These are phyloP conservation scores for Ceratocystis diversiconidia DNA, from an alignment of 2,329 filamentous ascomycete genomes.

Conservation along the genomic window DNA sequence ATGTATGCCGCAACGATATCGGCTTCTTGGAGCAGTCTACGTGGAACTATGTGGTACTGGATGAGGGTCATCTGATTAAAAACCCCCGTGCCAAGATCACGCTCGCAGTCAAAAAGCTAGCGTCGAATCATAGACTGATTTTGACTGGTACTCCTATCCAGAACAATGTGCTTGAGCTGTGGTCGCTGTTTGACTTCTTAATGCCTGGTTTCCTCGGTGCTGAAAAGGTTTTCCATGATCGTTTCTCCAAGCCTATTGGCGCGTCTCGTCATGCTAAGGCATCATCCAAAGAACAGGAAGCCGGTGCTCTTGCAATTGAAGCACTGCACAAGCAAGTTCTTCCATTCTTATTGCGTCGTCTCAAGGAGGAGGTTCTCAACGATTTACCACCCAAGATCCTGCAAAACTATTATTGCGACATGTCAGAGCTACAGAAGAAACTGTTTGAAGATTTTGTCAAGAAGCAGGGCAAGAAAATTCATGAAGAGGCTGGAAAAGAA, in stretches of 20 bases:
- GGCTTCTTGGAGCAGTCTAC: constrained; percentile 68
- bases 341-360: constrained; percentile 83
- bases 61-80: constrained; percentile 97
- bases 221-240: constrained; percentile 86
- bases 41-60: constrained; percentile 96
- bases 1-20: constrained; percentile 93
- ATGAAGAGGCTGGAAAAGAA: constrained; percentile 65
- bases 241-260: constrained; percentile 88
- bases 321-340: constrained; percentile 97
- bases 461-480: constrained; percentile 79
- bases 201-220: constrained; percentile 97
- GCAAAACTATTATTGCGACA: constrained; percentile 98
- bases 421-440: constrained; percentile 85
- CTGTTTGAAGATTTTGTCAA: constrained; percentile 94
- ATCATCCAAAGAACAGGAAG: constrained; percentile 95
- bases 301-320: constrained; percentile 87
- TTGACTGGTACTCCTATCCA: constrained; percentile 95
- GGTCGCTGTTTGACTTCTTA: constrained; percentile 96
- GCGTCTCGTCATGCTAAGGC: constrained; percentile 93
- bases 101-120: constrained; percentile 74
- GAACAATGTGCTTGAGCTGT: constrained; percentile 92
- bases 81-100: constrained; percentile 96
- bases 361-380: constrained; percentile 95
- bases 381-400: constrained; percentile 95
- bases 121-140: constrained; percentile 89